A percentile compares a stretch with the other conserved stretches of the same genome.
phyloP scores from a whole-genome alignment of 2,329 filamentous ascomycete genomes.

The Zelopaecilomyces penicillatus region DNA sequence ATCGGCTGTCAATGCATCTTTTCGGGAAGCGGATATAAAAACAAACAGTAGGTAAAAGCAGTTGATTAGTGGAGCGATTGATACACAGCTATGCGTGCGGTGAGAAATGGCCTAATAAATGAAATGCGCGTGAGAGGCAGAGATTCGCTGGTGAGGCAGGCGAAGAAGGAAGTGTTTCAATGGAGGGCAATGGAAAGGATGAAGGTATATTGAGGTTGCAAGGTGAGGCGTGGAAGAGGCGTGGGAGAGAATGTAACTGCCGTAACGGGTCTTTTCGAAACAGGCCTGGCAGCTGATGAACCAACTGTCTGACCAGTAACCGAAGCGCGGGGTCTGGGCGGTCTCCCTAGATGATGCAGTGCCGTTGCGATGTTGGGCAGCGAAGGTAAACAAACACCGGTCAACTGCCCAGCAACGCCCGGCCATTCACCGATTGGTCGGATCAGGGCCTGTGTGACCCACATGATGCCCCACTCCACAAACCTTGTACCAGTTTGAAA shows the following conservation, averaged over 20 bases:
- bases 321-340: conserved; percentile 14
- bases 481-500: neutral
- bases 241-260: conserved; percentile 4
- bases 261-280: conserved; percentile 5
- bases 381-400: conserved; percentile 17
- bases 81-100: too few species aligned
- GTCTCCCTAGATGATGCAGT: conserved; percentile 2
- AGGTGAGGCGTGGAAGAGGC: neutral
- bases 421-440: neutral
- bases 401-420: conserved; percentile 15
- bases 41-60: neutral
- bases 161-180: too few species aligned
- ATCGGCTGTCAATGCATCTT: conserved; percentile 22
- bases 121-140: too few species aligned
- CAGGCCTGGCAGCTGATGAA: conserved; percentile 1
- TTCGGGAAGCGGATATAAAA: conserved; percentile 17
- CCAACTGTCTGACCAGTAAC: conserved; percentile 8
- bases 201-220: neutral
- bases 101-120: too few species aligned
- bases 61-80: too few species aligned
- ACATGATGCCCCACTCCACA: neutral
- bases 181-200: too few species aligned
- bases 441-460: neutral
- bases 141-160: too few species aligned
- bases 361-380: conserved; percentile 2